These are phyloP conservation scores for Thalassia testudinum DNA, from an alignment of 116 monocot species.

Conservation along the genomic window DNA sequence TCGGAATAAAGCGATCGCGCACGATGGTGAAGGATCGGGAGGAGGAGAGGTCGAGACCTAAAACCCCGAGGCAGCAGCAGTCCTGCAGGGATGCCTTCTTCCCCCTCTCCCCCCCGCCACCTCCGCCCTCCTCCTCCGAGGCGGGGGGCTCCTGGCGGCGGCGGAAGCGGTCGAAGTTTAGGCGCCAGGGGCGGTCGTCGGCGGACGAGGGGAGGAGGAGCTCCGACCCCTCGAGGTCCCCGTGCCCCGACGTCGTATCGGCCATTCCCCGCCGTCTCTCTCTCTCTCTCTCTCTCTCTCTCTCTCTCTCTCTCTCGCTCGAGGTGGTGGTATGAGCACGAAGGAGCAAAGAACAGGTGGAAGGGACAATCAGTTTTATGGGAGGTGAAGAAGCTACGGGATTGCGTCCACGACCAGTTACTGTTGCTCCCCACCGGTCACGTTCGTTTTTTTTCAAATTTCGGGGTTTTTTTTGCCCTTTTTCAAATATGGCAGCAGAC, in stretches of 20 bases:
- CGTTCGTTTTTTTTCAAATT: too few species aligned
- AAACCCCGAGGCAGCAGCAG: slow-evolving; percentile 75
- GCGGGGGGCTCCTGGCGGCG: slow-evolving; percentile 6
- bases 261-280: neutral
- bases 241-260: slow-evolving; percentile 8
- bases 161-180: slow-evolving; percentile 81
- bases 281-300: too few species aligned
- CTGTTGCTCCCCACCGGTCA: too few species aligned
- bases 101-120: slow-evolving; percentile 12
- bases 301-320: too few species aligned
- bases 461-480: too few species aligned
- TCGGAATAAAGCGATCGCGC: neutral
- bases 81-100: slow-evolving; percentile 29
- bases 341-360: too few species aligned
- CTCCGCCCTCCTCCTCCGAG: neutral
- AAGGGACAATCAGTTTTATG: too few species aligned
- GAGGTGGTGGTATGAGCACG: too few species aligned
- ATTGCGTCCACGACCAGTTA: too few species aligned
- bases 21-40: neutral
- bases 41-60: neutral
- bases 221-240: slow-evolving; percentile 27
- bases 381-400: too few species aligned
- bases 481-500: too few species aligned
- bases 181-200: slow-evolving; percentile 48
- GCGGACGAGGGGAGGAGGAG: slow-evolving; percentile 35